These are phyloP conservation scores for Striga hermonthica DNA, from an alignment of 305 asterid species.

Conservation along the genomic window DNA sequence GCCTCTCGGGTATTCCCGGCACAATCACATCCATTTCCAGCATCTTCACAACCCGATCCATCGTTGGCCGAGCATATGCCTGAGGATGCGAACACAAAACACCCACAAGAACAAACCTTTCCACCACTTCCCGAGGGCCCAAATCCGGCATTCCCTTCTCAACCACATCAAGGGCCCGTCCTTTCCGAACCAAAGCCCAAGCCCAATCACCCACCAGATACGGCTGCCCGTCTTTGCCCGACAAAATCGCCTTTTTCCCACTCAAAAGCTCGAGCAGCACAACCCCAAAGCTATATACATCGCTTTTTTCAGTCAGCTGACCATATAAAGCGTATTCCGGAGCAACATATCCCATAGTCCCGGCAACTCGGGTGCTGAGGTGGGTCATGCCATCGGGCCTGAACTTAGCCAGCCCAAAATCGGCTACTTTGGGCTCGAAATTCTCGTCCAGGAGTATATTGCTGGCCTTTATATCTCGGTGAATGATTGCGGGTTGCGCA, in stretches of 20 bases:
- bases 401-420: slow-evolving; percentile 65
- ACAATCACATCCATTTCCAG: slow-evolving; percentile 45
- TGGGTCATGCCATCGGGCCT: slow-evolving; percentile 58
- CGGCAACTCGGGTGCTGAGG: slow-evolving; percentile 62
- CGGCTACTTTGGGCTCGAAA: slow-evolving; percentile 60
- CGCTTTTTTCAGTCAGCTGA: slow-evolving; percentile 56
- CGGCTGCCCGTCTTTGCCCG: slow-evolving; percentile 41
- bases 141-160: slow-evolving; percentile 47
- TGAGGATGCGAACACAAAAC: slow-evolving; percentile 64
- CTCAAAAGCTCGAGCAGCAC: slow-evolving; percentile 60
- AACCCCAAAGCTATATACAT: slow-evolving; percentile 60
- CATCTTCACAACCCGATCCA: slow-evolving; percentile 62
- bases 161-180: slow-evolving; percentile 42
- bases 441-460: slow-evolving; percentile 53
- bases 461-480: slow-evolving; percentile 61
- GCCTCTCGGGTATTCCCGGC: slow-evolving; percentile 53
- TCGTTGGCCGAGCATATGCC: slow-evolving; percentile 54
- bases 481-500: slow-evolving; percentile 52
- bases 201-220: slow-evolving; percentile 56
- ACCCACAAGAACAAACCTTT: slow-evolving; percentile 55
- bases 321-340: slow-evolving; percentile 68
- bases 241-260: slow-evolving; percentile 51
- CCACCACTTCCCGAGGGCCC: slow-evolving; percentile 45
- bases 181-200: slow-evolving; percentile 53
- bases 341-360: slow-evolving; percentile 63